Evolutionary conservation across 495 filamentous ascomycete species (phyloP).

Genomic region (Xylaria nigripes): DNA sequence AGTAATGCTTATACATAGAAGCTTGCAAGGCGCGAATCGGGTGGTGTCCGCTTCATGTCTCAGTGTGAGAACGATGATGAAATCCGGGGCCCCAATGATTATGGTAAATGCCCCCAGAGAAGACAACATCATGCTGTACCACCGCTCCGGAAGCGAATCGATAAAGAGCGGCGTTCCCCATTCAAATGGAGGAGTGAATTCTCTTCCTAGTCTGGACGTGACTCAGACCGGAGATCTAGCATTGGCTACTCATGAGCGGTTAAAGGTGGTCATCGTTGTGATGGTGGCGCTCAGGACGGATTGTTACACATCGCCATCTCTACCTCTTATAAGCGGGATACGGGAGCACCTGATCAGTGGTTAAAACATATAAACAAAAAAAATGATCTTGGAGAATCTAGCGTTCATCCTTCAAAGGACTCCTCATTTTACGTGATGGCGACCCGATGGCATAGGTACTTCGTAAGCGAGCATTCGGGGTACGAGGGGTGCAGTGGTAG

Average conservation of each 20-base stretch:
- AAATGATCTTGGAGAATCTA: background rate
- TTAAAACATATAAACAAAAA: background rate
- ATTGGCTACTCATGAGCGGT: background rate
- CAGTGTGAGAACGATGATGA: background rate
- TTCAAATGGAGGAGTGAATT: background rate
- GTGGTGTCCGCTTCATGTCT: background rate
- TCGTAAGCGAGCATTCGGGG: background rate
- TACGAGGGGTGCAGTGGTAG: background rate
- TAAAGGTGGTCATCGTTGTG: background rate
- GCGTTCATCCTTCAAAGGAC: background rate
- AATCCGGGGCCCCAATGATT: background rate
- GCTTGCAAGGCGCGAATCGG: conserved; percentile 4
- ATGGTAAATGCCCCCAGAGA: background rate
- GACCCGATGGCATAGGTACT: background rate
- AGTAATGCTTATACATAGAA: conserved; percentile 6
- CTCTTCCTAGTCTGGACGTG: background rate
- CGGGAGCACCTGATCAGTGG: background rate
- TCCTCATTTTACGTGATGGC: background rate
- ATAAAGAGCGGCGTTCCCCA: background rate
- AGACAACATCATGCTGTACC: background rate
- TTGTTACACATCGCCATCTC: background rate
- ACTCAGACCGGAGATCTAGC: no score
- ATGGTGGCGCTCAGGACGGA: background rate
- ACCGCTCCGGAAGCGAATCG: conserved; percentile 1
- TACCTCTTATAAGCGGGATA: background rate